Percentiles rank a stretch among this genome's conserved stretches.
phyloP scores from a whole-genome alignment of 148 eudicot genomes.

The Rhododendron mucronatum region DNA sequence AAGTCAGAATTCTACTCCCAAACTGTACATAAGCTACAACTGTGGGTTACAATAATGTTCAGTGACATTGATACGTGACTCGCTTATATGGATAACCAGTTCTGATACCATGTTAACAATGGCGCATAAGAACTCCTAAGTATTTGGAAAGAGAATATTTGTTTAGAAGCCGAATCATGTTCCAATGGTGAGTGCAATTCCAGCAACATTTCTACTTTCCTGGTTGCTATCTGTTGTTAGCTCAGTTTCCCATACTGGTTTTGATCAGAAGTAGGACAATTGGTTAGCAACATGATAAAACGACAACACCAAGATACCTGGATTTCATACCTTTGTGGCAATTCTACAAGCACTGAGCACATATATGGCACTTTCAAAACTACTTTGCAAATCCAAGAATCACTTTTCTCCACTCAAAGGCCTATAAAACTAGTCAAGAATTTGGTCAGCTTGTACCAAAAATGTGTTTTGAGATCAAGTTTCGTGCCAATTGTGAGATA shows the following conservation, averaged over 20 bases:
- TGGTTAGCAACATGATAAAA: background rate
- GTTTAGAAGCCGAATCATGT: background rate
- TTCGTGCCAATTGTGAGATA: background rate
- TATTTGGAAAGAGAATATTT: background rate
- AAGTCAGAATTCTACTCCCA: background rate
- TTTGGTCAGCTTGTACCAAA: background rate
- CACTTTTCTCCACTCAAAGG: background rate
- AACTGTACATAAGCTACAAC: background rate
- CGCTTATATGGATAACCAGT: background rate
- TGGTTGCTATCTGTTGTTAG: background rate
- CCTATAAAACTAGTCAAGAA: background rate
- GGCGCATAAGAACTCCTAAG: background rate
- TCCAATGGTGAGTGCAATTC: background rate
- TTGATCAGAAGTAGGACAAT: background rate
- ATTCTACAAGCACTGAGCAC: background rate
- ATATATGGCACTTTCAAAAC: background rate
- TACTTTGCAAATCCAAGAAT: background rate
- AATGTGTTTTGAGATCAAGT: background rate
- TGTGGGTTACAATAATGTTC: background rate
- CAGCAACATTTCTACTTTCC: background rate
- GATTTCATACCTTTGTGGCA: background rate
- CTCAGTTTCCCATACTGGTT: background rate
- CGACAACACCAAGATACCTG: background rate
- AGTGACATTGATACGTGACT: background rate
- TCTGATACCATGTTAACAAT: background rate